phyloP scores from a whole-genome alignment of 108 stramenopile genomes.

The Seminavis robusta region DNA sequence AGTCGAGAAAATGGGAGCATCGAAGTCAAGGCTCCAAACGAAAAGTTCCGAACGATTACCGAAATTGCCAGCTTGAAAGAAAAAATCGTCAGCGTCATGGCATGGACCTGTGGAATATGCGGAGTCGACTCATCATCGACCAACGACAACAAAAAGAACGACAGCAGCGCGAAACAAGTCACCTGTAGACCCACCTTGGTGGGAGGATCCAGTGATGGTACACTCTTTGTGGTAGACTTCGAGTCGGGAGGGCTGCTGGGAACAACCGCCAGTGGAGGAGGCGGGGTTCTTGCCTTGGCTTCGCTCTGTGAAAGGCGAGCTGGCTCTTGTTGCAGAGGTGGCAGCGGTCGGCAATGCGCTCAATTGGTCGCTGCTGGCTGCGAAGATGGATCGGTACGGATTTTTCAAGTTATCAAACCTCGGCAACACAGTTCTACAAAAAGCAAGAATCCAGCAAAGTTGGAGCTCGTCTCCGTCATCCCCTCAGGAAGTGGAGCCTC shows the following conservation, averaged over 20 bases:
- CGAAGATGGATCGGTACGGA: conserved; percentile 72
- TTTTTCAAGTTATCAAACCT: conserved; percentile 50
- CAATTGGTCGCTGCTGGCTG: conserved; percentile 53
- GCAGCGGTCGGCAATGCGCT: not conserved
- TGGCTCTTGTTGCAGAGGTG: conserved; percentile 3
- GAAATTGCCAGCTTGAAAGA: conserved; percentile 34
- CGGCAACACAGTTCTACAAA: not conserved
- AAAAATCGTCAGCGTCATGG: conserved; percentile 41
- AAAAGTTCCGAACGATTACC: conserved; percentile 58
- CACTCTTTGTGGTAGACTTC: conserved; percentile 75
- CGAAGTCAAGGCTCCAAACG: conserved; percentile 45
- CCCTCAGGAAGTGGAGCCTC: conserved; percentile 76
- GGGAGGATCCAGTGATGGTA: conserved; percentile 75
- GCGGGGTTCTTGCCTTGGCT: conserved; percentile 66
- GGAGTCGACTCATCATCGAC: not conserved
- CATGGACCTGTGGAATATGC: conserved; percentile 35
- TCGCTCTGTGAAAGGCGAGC: conserved; percentile 17
- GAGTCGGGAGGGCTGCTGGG: conserved; percentile 31
- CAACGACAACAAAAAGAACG: not conserved
- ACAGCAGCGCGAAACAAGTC: not conserved
- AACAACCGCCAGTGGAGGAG: conserved; percentile 71
- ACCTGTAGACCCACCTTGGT: conserved; percentile 53
- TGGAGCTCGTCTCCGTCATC: conserved; percentile 62
- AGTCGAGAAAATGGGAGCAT: conserved; percentile 67
- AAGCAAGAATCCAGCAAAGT: conserved; percentile 6